Evolutionary conservation across 352 stramenopile genomes (phyloP).

Genomic region (Phytopythium oedochilum): DNA sequence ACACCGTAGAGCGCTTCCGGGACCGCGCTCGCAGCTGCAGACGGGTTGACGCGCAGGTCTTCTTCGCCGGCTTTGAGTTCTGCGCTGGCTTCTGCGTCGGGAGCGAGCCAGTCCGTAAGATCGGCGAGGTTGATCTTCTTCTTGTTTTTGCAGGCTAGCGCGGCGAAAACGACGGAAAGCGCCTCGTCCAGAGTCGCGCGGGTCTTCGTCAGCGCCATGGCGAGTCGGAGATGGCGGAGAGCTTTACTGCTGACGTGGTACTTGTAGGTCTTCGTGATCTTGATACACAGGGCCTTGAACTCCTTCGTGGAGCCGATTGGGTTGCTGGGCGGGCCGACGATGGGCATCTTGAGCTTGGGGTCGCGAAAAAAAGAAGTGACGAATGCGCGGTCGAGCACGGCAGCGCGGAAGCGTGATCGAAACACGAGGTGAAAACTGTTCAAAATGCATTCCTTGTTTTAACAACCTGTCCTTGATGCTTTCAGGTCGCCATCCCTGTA

Average conservation of each 20-base stretch:
- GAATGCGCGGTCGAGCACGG: no score
- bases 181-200: background rate
- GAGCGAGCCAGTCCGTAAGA: background rate
- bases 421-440: background rate
- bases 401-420: no score
- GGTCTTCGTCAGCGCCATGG: constrained; percentile 2
- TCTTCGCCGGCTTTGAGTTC: background rate
- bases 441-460: background rate
- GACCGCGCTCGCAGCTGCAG: background rate
- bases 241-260: constrained; percentile 6
- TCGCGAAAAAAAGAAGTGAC: background rate
- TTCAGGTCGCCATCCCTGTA: background rate
- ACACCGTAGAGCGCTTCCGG: constrained; percentile 3
- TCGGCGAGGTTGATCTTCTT: background rate
- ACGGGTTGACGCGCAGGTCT: background rate
- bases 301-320: constrained; percentile 7
- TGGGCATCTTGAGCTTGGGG: constrained; percentile 1
- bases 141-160: constrained; percentile 7
- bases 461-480: background rate
- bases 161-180: constrained; percentile 1
- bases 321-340: constrained; percentile 5
- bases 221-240: constrained; percentile 10
- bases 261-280: constrained; percentile 2
- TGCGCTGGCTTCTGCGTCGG: background rate
- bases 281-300: constrained; percentile 8